Conservation (phyloP, 176 grass and related monocot genomes). For the Aegilops bicornis region DNA sequence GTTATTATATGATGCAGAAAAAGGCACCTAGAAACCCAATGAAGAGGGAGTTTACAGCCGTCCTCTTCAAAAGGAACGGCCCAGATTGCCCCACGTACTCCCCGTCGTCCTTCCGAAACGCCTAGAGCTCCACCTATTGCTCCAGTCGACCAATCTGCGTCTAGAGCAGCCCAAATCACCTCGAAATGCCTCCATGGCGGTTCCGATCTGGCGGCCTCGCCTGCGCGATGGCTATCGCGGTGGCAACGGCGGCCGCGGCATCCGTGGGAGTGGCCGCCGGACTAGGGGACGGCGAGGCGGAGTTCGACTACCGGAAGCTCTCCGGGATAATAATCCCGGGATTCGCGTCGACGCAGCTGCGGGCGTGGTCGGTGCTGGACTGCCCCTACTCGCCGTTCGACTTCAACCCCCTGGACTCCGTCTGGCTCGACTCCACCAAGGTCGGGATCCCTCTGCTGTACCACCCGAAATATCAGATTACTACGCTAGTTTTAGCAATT, state of each 20-base stretch:
- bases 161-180: neutral
- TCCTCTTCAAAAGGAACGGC: conserved; percentile 1
- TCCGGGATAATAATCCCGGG: conserved; percentile 97
- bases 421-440: conserved; percentile 92
- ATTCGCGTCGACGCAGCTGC: conserved; percentile 93
- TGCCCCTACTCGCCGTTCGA: conserved; percentile 96
- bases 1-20: too few species aligned
- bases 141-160: neutral
- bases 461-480: neutral
- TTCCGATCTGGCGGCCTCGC: conserved; percentile 36
- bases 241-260: neutral
- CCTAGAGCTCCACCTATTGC: neutral
- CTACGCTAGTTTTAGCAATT: neutral
- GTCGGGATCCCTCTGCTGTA: neutral
- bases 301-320: conserved; percentile 70
- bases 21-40: neutral
- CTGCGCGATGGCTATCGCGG: neutral
- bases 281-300: conserved; percentile 39
- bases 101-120: neutral
- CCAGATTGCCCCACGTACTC: conserved; percentile 10
- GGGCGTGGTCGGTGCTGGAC: conserved; percentile 96
- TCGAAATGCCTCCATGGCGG: conserved; percentile 39
- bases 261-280: neutral
- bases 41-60: conserved; percentile 6
- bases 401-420: conserved; percentile 93